These are phyloP conservation scores for Eucalyptus erythrocorys DNA, from an alignment of 345 rosid species.

Conservation along the genomic window DNA sequence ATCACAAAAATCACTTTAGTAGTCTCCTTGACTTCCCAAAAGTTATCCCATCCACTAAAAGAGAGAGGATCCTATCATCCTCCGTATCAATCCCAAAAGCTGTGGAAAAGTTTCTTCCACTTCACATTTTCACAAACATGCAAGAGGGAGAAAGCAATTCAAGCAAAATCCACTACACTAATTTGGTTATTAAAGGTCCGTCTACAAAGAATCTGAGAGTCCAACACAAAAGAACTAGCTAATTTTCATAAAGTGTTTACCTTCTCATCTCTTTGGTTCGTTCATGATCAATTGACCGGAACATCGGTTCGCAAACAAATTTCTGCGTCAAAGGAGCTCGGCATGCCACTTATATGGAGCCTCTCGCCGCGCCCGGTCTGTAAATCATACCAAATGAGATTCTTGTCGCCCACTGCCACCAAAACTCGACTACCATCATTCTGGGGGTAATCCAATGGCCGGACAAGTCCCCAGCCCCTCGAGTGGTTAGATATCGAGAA, in stretches of 20 bases:
- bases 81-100: fast-evolving
- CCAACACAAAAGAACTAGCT: fast-evolving
- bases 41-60: fast-evolving
- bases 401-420: not conserved
- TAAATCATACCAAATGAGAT: not conserved
- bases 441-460: not conserved
- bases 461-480: not conserved
- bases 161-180: no score
- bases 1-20: not conserved
- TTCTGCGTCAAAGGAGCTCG: no score
- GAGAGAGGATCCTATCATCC: not conserved
- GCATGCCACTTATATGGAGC: no score
- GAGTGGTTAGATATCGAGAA: not conserved
- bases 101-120: no score
- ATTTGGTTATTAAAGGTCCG: no score
- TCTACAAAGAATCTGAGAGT: fast-evolving
- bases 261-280: no score
- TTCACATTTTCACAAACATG: no score
- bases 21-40: not conserved
- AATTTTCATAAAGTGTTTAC: no score
- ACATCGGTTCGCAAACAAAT: no score
- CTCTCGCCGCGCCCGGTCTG: no score
- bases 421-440: not conserved
- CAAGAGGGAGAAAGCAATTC: no score
- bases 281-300: no score